Conservation (phyloP, 306 rosid species). For the Cicer chorassanicum region DNA sequence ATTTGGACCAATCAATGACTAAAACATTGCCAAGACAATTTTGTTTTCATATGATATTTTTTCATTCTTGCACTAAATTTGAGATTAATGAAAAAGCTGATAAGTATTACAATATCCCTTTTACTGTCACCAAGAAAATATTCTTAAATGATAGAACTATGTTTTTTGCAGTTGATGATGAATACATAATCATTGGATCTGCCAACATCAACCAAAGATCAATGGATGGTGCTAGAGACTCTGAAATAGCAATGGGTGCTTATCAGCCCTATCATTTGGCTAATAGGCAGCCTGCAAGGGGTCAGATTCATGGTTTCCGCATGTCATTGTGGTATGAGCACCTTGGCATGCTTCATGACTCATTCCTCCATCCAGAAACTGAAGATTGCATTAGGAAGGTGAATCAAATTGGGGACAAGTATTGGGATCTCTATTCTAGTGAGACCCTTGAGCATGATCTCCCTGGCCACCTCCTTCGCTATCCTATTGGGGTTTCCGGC, state of each 20-base stretch:
- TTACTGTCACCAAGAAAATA: conserved; percentile 1
- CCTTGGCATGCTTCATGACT: conserved; percentile 60
- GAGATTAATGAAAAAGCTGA: conserved; percentile 2
- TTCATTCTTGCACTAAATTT: neutral
- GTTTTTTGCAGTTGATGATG: conserved; percentile 67
- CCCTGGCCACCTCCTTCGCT: conserved; percentile 70
- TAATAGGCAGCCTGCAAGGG: conserved; percentile 57
- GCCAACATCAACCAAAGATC: conserved; percentile 80
- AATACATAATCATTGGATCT: conserved; percentile 71
- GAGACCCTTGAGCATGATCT: conserved; percentile 60
- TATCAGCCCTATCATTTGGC: conserved; percentile 64
- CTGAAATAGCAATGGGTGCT: conserved; percentile 75
- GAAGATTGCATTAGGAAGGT: conserved; percentile 56
- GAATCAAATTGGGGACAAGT: conserved; percentile 62
- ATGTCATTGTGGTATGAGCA: conserved; percentile 72
- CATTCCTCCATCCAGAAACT: conserved; percentile 56
- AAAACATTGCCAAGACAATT: neutral
- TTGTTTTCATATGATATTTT: neutral
- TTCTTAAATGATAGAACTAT: neutral
- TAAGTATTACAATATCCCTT: neutral
- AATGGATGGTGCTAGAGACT: conserved; percentile 76
- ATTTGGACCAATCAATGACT: neutral
- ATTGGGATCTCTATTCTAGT: conserved; percentile 65
- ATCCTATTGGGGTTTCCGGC: conserved; percentile 55
- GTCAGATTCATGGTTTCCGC: conserved; percentile 68